These are phyloP conservation scores for Pseudocercospora musae DNA, from an alignment of 2,329 filamentous ascomycete species.

Conservation along the genomic window DNA sequence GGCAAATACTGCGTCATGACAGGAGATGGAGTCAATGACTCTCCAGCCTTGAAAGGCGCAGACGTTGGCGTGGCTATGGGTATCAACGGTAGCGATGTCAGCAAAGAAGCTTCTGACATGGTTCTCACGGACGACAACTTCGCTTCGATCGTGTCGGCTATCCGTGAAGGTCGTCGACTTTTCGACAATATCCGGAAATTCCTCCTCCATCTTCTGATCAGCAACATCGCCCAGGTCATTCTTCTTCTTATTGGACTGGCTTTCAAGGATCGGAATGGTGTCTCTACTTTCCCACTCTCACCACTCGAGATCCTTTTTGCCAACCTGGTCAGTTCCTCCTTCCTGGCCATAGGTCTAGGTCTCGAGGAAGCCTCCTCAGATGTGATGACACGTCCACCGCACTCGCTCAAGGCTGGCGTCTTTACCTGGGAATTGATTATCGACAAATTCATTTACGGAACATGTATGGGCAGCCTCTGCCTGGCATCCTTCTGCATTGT, in stretches of 20 bases:
- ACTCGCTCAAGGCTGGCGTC: conserved; percentile 42
- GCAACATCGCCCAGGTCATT: conserved; percentile 48
- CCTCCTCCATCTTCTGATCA: conserved; percentile 49
- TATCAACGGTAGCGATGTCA: conserved; percentile 43
- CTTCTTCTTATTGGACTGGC: conserved; percentile 47
- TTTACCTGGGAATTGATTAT: conserved; percentile 47
- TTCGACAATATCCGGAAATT: conserved; percentile 50
- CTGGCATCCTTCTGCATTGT: conserved; percentile 46
- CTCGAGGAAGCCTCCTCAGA: conserved; percentile 46
- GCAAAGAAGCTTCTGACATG: conserved; percentile 45
- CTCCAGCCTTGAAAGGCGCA: conserved; percentile 44
- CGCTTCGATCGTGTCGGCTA: conserved; percentile 45
- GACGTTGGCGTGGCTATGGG: conserved; percentile 49
- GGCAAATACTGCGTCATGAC: conserved; percentile 44
- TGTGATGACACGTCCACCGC: conserved; percentile 47
- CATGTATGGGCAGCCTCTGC: conserved; percentile 46
- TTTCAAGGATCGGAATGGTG: conserved; percentile 44
- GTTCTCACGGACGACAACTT: conserved; percentile 47
- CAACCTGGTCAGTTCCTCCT: conserved; percentile 48
- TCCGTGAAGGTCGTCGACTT: conserved; percentile 45
- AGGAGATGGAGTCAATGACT: conserved; percentile 48
- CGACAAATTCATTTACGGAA: conserved; percentile 49
- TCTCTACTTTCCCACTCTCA: conserved; percentile 46
- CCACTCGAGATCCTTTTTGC: conserved; percentile 50
- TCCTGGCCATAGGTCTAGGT: conserved; percentile 47